Evolutionary conservation across 2,329 filamentous ascomycete species (phyloP).

Genomic region (Blastomyces silverae): DNA sequence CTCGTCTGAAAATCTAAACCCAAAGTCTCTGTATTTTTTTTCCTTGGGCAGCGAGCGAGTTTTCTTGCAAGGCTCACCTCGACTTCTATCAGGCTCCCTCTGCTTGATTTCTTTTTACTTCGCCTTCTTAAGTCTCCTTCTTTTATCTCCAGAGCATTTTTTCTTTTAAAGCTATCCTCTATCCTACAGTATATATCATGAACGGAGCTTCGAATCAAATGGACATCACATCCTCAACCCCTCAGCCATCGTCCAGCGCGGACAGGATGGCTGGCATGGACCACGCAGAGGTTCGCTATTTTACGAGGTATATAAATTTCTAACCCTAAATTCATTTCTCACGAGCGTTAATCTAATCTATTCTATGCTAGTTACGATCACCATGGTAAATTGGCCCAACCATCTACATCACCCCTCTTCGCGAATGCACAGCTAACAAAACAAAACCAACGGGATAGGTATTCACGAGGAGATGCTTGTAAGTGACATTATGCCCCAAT

Average conservation of each 20-base stretch:
- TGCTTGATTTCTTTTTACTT: not conserved
- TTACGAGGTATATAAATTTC: conserved; percentile 69
- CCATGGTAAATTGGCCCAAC: conserved; percentile 62
- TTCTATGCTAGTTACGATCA: conserved; percentile 73
- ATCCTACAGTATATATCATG: conserved; percentile 25
- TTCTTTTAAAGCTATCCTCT: not conserved
- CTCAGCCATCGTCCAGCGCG: conserved; percentile 31
- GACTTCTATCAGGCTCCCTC: not conserved
- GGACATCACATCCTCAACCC: conserved; percentile 25
- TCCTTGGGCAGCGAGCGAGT: not conserved
- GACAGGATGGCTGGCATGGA: conserved; percentile 57
- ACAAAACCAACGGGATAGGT: conserved; percentile 48
- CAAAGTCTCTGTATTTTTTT: conserved; percentile 1
- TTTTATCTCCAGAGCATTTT: not conserved
- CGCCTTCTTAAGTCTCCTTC: not conserved
- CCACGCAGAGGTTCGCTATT: conserved; percentile 98
- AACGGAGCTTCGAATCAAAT: conserved; percentile 23
- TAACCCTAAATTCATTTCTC: conserved; percentile 1
- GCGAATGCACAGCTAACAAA: conserved; percentile 21
- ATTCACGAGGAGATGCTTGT: conserved; percentile 99
- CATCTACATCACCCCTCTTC: conserved; percentile 20
- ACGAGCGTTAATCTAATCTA: conserved; percentile 20
- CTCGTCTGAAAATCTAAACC: conserved; percentile 8
- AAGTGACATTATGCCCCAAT: conserved; percentile 40
- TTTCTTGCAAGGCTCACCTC: conserved; percentile 3